Base-by-base conservation (phyloP, 805 yeast genomes). In the Candida piceae region DNA sequence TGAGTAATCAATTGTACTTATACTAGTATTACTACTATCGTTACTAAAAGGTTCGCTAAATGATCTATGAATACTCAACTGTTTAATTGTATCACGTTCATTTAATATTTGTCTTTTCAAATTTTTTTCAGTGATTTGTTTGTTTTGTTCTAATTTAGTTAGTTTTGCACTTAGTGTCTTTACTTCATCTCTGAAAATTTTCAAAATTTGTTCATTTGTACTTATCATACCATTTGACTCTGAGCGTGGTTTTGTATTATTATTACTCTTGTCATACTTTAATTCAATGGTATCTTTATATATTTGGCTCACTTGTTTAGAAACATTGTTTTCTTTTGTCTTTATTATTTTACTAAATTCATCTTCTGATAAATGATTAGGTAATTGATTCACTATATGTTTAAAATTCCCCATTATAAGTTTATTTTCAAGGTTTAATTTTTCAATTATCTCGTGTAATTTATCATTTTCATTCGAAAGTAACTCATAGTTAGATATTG, bases 101-200 rank as follows among this genome's bases (percentile, higher is more conserved):
- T 35, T 42, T 16, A 27, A 17, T 13, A 60, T 37, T 41, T 55
- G 55, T 27, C 45, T 30, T 16, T 46, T 44, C 18, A 46, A 41
- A 4, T 40, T 20, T 15, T 27, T 47, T 31, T 57, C 59, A 10
- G 52, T 48, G 24, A 51, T 50, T n/a, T 29, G 12, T 20, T 50
- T 53, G 5, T 39, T 35, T 18, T 41, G 35, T 29, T 55, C 49
- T 17, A 54, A 29, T 29, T 42, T 45, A 16, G 21, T n/a, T 16
- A 58, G 44, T 19, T 52, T 44, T 10, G 42, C 29, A 32, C 46
- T 46, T 28, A 61, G 41, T 8, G 29, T 22, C 31, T 44, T 46
- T 4, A 60, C 55, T 38, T 61, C 64, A n/a, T 47, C 45, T 28
- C 62, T 48, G 29, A 53, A 50, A 21, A 58, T 17, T 11, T 50